These are phyloP conservation scores for Urtica urens DNA, from an alignment of 306 rosid species.

Conservation along the genomic window DNA sequence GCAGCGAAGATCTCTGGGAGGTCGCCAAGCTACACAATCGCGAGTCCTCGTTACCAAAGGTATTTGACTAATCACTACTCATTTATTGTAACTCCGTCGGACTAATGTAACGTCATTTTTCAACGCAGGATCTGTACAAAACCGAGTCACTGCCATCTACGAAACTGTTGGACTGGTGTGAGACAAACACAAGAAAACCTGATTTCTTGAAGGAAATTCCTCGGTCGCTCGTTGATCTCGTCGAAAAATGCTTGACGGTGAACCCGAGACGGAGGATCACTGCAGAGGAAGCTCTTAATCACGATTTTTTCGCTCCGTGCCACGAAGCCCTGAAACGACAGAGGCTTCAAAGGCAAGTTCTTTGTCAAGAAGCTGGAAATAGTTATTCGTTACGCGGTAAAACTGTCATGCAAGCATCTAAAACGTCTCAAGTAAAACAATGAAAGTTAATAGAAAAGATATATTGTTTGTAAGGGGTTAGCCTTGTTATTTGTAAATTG, in stretches of 20 bases:
- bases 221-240: constrained; percentile 39
- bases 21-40: constrained; percentile 67
- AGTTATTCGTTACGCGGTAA: constrained; percentile 4
- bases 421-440: constrained; percentile 4
- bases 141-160: constrained; percentile 30
- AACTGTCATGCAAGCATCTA: constrained; percentile 4
- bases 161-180: constrained; percentile 47
- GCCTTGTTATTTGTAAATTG: too few relatives aligned
- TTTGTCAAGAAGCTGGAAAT: constrained; percentile 7
- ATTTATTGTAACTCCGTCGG: not conserved
- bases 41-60: constrained; percentile 48
- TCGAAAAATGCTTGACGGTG: constrained; percentile 50
- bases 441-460: too few relatives aligned
- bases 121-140: constrained; percentile 41
- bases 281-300: constrained; percentile 52
- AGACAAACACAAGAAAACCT: constrained; percentile 35
- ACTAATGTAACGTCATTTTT: not conserved
- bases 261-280: constrained; percentile 54
- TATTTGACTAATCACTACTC: constrained; percentile 9
- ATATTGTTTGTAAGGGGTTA: too few relatives aligned
- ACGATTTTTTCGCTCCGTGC: constrained; percentile 45
- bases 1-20: constrained; percentile 69
- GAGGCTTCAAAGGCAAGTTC: constrained; percentile 23
- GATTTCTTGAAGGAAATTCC: constrained; percentile 40
- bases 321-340: constrained; percentile 28